Evolutionary conservation across 2,329 filamentous ascomycete species (phyloP).

Genomic region (Lasiodiplodia sp.): DNA sequence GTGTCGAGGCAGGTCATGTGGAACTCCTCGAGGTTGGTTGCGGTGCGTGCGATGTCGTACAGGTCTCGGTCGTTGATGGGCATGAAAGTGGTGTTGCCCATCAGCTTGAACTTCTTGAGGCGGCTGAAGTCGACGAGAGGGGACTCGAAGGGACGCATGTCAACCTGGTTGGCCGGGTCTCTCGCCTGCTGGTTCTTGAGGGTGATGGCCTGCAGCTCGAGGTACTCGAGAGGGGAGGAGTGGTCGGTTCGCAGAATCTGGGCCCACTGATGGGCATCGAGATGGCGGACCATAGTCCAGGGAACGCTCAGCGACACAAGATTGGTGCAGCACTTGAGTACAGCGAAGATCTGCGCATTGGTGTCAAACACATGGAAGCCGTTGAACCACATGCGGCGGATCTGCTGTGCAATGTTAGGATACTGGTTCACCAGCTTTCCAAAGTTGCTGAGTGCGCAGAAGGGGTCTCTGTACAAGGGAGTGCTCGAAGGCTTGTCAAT

Average conservation of each 20-base stretch:
- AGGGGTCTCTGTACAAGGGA: conserved; percentile 59
- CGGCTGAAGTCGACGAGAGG: conserved; percentile 55
- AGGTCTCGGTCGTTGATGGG: conserved; percentile 60
- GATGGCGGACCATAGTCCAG: conserved; percentile 61
- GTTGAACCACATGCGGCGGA: conserved; percentile 63
- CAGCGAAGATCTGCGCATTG: conserved; percentile 57
- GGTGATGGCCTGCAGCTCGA: conserved; percentile 60
- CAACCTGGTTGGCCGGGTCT: conserved; percentile 49
- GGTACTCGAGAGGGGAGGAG: conserved; percentile 54
- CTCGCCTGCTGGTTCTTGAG: conserved; percentile 55
- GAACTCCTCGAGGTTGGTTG: conserved; percentile 59
- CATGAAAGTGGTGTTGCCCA: conserved; percentile 61
- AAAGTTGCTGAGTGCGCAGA: conserved; percentile 57
- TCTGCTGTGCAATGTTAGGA: conserved; percentile 56
- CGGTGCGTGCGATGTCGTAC: conserved; percentile 58
- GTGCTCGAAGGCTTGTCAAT: conserved; percentile 55
- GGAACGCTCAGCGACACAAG: conserved; percentile 58
- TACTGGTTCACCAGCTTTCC: conserved; percentile 54
- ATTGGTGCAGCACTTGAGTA: conserved; percentile 56
- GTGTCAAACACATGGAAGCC: conserved; percentile 61
- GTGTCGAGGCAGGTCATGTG: conserved; percentile 62
- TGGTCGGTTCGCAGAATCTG: conserved; percentile 53
- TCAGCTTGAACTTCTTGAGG: conserved; percentile 60
- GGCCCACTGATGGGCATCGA: conserved; percentile 57
- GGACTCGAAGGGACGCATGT: conserved; percentile 54